Conservation (phyloP, 1,139 yeast species). For the Geotrichum fermentans region DNA sequence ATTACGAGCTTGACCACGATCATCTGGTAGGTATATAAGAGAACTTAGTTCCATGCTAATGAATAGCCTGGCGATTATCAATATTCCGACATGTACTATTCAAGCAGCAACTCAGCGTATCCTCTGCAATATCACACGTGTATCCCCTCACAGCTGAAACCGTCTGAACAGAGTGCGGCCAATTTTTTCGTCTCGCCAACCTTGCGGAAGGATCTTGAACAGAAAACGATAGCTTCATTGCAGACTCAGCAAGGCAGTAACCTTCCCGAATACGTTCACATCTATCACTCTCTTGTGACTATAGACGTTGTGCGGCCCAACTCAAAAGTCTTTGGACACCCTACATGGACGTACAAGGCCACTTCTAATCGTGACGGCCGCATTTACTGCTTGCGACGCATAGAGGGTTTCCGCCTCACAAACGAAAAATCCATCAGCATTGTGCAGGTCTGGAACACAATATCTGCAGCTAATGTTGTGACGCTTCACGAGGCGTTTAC, state of each 20-base stretch:
- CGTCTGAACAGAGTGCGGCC: conserved; percentile 55
- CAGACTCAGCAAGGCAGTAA: conserved; percentile 59
- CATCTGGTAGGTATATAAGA: no score
- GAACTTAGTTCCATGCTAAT: not conserved
- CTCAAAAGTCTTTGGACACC: conserved; percentile 55
- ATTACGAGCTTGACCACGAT: no score
- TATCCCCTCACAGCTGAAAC: conserved; percentile 76
- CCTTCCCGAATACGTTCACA: conserved; percentile 72
- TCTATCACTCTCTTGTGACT: conserved; percentile 82
- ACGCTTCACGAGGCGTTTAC: conserved; percentile 78
- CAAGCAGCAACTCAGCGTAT: conserved; percentile 31
- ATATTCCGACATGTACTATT: conserved; percentile 15
- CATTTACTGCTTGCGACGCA: conserved; percentile 67
- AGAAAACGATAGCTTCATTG: conserved; percentile 74
- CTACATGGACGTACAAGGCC: conserved; percentile 69
- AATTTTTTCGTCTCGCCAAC: conserved; percentile 69
- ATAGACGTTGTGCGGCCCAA: conserved; percentile 59
- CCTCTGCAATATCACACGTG: conserved; percentile 84
- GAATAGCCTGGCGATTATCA: conserved; percentile 2
- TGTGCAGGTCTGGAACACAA: conserved; percentile 49
- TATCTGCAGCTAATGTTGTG: conserved; percentile 51
- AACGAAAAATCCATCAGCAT: conserved; percentile 53
- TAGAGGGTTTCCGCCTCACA: conserved; percentile 57
- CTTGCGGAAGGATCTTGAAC: conserved; percentile 64
- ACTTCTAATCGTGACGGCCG: conserved; percentile 74